Evolutionary conservation across 306 rosid species (phyloP), one percentile per base, ranked within the genome.

Genomic region (Vigna unguiculata): DNA sequence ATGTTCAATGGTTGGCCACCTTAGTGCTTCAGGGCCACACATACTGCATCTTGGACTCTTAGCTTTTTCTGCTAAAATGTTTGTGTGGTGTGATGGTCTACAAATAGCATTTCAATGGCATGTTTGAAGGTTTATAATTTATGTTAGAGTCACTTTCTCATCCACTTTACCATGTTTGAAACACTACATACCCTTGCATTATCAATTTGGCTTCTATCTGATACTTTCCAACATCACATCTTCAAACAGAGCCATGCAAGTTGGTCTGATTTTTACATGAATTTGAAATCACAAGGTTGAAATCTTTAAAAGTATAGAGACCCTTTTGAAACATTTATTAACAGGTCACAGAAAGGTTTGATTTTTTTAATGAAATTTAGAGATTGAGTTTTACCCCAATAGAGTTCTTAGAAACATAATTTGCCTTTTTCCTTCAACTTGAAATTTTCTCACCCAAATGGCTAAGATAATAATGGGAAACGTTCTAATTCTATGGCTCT

Each of bases 11-110:
- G 71, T 20, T 73, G 58, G 72, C 68, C 78, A 68, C 78, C 36
- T 61, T 43, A 52, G 60, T 62, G 78, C 70, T 79, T 53, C 54
- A 61, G 46, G 30, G 54, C 85, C 85, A 73, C 76, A 32, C 40
- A 74, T n/a, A 49, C 52, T 9, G 66, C 78, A 66, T 75, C 78
- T 78, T 58, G 36, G 59, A 63, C 30, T 34, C 12, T 34, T 60
- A 9, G 22, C 20, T 59, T 28, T 59, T 59, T 15, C 48, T 1
- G 16, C 15, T 3, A 43, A 13, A 43, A 43, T 43, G 48, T 43
- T 11, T 47, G 19, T 46, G 17, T 45, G 14, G 49, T 11, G 25
- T 51, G 24, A 51, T 52, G 30, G 13, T 11, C 8, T 4, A 20
- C 60, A 54, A 20, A 54, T 54, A 54, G 62, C 34, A 55, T 22